A percentile compares a stretch with the other conserved stretches of the same genome.
phyloP scores from a whole-genome alignment of 176 grass and related monocot species.

The Oropetium thomaeum region DNA sequence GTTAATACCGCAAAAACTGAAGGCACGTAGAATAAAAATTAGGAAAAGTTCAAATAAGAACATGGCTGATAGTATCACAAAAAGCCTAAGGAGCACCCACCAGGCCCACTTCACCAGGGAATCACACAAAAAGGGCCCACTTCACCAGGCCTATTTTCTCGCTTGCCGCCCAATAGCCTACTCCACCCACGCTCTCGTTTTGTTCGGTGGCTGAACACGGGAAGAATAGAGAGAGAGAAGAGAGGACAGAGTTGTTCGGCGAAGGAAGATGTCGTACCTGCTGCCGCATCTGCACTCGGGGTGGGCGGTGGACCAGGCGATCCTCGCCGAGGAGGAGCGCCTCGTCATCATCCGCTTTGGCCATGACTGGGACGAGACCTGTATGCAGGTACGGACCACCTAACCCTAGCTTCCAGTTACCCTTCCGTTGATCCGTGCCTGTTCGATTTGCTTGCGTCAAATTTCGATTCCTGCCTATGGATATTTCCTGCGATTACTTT shows the following conservation, averaged over 20 bases:
- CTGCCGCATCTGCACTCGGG: slow-evolving; percentile 94
- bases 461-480: not conserved
- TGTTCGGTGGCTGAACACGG: too few relatives aligned
- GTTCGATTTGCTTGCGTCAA: not conserved
- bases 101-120: too few relatives aligned
- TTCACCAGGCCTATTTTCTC: too few relatives aligned
- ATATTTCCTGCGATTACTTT: not conserved
- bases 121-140: too few relatives aligned
- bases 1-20: too few relatives aligned
- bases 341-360: slow-evolving; percentile 97
- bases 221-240: not conserved
- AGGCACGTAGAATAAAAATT: too few relatives aligned
- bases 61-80: too few relatives aligned
- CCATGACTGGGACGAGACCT: slow-evolving; percentile 99
- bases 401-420: slow-evolving; percentile 12
- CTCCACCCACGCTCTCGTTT: too few relatives aligned
- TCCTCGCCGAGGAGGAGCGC: slow-evolving; percentile 97
- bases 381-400: slow-evolving; percentile 64
- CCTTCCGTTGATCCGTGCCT: not conserved
- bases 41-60: too few relatives aligned
- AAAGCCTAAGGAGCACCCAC: too few relatives aligned
- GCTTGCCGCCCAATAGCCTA: too few relatives aligned
- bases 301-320: slow-evolving; percentile 99
- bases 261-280: slow-evolving; percentile 78
- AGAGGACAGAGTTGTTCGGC: too few relatives aligned